Percentiles rank a stretch among this genome's conserved stretches.
phyloP scores from a whole-genome alignment of 441 rosid species.

The Metrosideros polymorpha region DNA sequence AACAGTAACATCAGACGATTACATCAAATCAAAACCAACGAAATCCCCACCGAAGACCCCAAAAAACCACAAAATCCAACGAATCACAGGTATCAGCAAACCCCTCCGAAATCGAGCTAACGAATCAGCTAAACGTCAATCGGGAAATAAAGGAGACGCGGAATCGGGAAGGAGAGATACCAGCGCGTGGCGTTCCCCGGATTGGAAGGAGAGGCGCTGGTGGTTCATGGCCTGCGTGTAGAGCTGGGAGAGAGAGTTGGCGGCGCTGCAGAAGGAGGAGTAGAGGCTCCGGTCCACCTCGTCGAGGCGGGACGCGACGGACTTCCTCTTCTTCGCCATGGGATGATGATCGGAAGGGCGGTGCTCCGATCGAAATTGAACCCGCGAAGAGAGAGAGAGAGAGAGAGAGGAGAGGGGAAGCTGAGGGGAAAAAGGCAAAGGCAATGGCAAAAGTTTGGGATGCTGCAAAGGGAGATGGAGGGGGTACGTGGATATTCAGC shows the following conservation, averaged over 20 bases:
- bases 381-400: background rate
- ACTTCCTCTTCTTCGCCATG: slow-evolving; percentile 60
- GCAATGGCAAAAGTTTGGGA: background rate
- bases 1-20: background rate
- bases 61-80: background rate
- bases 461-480: background rate
- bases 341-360: background rate
- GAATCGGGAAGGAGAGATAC: slow-evolving; percentile 5
- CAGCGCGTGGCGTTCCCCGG: slow-evolving; percentile 62
- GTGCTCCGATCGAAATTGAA: background rate
- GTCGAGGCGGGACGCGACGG: slow-evolving; percentile 49
- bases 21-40: background rate
- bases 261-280: slow-evolving; percentile 56
- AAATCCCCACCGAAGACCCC: background rate
- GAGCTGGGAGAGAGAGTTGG: slow-evolving; percentile 66
- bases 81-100: background rate
- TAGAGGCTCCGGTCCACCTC: slow-evolving; percentile 63
- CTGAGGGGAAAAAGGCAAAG: background rate
- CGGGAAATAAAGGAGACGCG: background rate
- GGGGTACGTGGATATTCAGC: background rate
- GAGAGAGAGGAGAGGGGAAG: background rate
- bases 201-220: slow-evolving; percentile 58
- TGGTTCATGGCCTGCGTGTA: slow-evolving; percentile 64
- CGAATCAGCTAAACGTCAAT: background rate
- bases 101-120: background rate